Evolutionary conservation across 768 basidiomycete species (phyloP).

Genomic region (Coprinellus micaceus): DNA sequence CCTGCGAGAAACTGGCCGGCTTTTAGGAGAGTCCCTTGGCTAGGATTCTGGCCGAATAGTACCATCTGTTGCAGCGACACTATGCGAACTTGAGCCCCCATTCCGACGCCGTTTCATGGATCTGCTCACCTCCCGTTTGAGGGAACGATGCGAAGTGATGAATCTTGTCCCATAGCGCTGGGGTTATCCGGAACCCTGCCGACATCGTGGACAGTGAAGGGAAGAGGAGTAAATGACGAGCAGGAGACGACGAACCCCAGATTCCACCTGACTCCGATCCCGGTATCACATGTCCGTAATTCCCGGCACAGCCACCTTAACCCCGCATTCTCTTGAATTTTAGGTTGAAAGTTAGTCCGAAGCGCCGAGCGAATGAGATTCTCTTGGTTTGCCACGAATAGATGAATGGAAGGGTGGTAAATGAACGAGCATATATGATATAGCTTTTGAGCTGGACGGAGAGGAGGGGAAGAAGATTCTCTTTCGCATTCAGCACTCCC

Average conservation of each 20-base stretch:
- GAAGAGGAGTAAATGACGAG: neutral
- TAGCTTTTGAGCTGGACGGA: too few relatives aligned
- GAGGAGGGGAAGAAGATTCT: too few relatives aligned
- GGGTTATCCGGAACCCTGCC: slow-evolving; percentile 68
- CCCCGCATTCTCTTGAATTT: neutral
- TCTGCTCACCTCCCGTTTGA: slow-evolving; percentile 77
- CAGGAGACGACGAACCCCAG: neutral
- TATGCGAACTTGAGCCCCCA: slow-evolving; percentile 22
- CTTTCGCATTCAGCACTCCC: too few relatives aligned
- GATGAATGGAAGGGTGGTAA: too few relatives aligned
- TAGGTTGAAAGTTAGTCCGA: slow-evolving; percentile 13
- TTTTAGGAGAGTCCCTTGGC: slow-evolving; percentile 89
- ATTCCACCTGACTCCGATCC: neutral
- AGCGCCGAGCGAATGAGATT: neutral
- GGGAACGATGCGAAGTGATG: slow-evolving; percentile 90
- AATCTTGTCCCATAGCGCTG: slow-evolving; percentile 83
- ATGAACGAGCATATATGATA: too few relatives aligned
- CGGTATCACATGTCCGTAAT: slow-evolving; percentile 10
- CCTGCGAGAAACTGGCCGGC: slow-evolving; percentile 87
- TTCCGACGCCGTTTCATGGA: slow-evolving; percentile 35
- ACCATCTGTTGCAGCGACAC: slow-evolving; percentile 99
- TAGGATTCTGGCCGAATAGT: slow-evolving; percentile 92
- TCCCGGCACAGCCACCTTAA: neutral
- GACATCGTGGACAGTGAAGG: slow-evolving; percentile 35
- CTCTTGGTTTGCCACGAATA: too few relatives aligned